Conservation (phyloP, 345 rosid species). For the Citrus unshiu region DNA sequence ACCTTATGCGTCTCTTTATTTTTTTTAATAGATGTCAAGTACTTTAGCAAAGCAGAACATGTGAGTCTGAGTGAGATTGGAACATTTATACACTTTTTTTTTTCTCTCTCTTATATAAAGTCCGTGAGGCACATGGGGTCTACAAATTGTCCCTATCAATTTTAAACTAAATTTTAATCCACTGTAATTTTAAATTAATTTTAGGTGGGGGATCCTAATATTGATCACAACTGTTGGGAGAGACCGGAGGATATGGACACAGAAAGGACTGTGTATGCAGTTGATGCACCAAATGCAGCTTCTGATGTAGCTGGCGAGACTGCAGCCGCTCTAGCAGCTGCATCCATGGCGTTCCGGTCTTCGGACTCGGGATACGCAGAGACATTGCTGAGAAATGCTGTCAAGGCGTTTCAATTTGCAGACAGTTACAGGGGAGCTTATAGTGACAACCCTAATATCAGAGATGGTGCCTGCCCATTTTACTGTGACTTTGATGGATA, state of each 20-base stretch:
- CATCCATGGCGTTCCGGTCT: conserved; percentile 78
- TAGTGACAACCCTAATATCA: conserved; percentile 67
- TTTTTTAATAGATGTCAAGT: no score
- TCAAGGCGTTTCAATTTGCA: conserved; percentile 59
- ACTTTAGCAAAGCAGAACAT: not conserved
- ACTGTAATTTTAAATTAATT: not conserved
- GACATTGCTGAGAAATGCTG: conserved; percentile 61
- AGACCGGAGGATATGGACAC: conserved; percentile 99
- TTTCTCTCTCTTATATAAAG: not conserved
- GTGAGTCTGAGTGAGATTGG: not conserved
- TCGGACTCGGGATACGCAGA: conserved; percentile 79
- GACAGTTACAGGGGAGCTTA: conserved; percentile 88
- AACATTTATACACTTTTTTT: not conserved
- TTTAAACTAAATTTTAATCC: no score
- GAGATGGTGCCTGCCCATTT: conserved; percentile 83
- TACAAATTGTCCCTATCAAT: not conserved
- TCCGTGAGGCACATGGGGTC: not conserved
- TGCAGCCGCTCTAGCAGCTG: conserved; percentile 83
- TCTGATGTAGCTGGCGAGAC: conserved; percentile 92
- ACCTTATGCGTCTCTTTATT: no score
- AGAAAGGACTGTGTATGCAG: conserved; percentile 63
- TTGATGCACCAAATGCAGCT: conserved; percentile 83
- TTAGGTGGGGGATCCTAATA: conserved; percentile 88
- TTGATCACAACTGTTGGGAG: conserved; percentile 94
- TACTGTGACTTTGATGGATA: conserved; percentile 91